Evolutionary conservation across 2,329 filamentous ascomycete species (phyloP).

Genomic region (Phialophora macrospora): DNA sequence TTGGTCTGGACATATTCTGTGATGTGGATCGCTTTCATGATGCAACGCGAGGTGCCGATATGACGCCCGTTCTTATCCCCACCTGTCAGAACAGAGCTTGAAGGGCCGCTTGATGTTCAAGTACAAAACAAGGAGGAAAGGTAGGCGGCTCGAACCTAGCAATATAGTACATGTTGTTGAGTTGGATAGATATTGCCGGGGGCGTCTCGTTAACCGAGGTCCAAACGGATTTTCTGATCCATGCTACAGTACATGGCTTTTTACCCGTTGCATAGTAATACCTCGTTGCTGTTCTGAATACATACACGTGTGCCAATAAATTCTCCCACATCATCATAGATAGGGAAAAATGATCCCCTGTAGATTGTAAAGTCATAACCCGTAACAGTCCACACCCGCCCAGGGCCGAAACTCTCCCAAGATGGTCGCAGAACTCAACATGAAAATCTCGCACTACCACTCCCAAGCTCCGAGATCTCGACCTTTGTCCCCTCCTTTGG

Average conservation of each 20-base stretch:
- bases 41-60: conserved; percentile 13
- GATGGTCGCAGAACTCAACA: conserved; percentile 21
- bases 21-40: conserved; percentile 52
- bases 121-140: background rate
- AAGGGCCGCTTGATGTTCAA: background rate
- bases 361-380: background rate
- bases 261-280: background rate
- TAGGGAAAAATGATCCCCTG: background rate
- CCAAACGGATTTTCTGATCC: background rate
- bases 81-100: background rate
- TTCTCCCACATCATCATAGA: background rate
- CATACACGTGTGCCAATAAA: background rate
- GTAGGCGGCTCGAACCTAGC: background rate
- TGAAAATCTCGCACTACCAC: conserved; percentile 32
- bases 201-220: background rate
- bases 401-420: background rate
- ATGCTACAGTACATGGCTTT: background rate
- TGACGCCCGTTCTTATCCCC: background rate
- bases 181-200: background rate
- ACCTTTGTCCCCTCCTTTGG: conserved; percentile 28
- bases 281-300: background rate
- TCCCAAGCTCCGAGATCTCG: conserved; percentile 30
- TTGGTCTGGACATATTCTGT: conserved; percentile 45
- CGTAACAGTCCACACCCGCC: background rate
- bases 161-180: background rate